A percentile compares a stretch with the other conserved stretches of the same genome.
phyloP scores from a whole-genome alignment of 768 basidiomycete genomes.

The Coprinopsis sp. region DNA sequence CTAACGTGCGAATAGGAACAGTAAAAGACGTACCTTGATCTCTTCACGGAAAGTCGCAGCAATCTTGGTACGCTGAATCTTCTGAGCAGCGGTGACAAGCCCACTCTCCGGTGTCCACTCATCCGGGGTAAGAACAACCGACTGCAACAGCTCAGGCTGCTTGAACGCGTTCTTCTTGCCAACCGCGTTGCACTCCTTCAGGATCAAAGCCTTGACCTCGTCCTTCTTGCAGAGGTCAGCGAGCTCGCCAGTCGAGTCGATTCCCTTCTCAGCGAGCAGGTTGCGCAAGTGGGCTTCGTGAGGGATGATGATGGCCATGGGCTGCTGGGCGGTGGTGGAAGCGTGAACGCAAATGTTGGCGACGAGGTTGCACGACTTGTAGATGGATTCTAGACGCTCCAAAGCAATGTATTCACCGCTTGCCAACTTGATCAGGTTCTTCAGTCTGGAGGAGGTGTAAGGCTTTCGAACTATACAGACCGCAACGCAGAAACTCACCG shows the following conservation, averaged over 20 bases:
- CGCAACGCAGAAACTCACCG: constrained; percentile 43
- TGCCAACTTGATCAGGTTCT: constrained; percentile 86
- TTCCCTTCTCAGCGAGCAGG: constrained; percentile 33
- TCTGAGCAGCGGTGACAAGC: constrained; percentile 59
- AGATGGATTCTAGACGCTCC: constrained; percentile 82
- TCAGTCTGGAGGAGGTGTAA: constrained; percentile 44
- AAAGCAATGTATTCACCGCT: constrained; percentile 91
- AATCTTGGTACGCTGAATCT: constrained; percentile 33
- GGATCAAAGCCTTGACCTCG: constrained; percentile 53
- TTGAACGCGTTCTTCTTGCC: constrained; percentile 89
- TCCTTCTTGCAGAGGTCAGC: constrained; percentile 51
- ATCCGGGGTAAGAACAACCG: constrained; percentile 71
- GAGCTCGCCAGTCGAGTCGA: constrained; percentile 40
- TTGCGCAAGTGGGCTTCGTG: constrained; percentile 74
- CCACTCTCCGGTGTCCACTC: constrained; percentile 94
- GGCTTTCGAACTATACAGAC: not conserved
- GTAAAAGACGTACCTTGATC: constrained; percentile 19
- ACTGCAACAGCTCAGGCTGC: constrained; percentile 69
- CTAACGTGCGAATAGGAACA: not conserved
- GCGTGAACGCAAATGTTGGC: constrained; percentile 84
- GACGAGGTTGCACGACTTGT: constrained; percentile 79
- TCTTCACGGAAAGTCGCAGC: constrained; percentile 29
- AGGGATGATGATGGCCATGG: constrained; percentile 82
- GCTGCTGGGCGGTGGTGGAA: constrained; percentile 67
- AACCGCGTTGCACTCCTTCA: constrained; percentile 71